A percentile compares a stretch with the other conserved stretches of the same genome.
phyloP scores from a whole-genome alignment of 192 early-diverging fungal genomes.

The Cetraspora pellucida region DNA sequence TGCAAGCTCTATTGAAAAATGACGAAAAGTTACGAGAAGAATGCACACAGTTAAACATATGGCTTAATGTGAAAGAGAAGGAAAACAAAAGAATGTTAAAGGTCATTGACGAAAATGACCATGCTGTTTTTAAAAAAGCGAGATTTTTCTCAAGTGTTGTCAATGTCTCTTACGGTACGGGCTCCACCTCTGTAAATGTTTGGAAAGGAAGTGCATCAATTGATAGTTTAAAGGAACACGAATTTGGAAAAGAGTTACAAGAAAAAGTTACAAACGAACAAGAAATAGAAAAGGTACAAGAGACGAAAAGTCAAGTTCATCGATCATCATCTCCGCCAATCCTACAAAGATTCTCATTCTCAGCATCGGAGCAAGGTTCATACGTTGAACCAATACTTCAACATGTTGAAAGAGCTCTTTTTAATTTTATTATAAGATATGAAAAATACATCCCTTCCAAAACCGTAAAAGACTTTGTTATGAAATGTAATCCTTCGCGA shows the following conservation, averaged over 20 bases:
- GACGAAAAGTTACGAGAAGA: conserved; percentile 25
- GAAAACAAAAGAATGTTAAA: conserved; percentile 28
- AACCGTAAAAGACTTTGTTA: conserved; percentile 6
- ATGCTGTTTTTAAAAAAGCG: conserved; percentile 22
- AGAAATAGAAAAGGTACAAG: not conserved
- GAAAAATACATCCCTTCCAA: conserved; percentile 22
- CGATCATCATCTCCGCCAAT: conserved; percentile 18
- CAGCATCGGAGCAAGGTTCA: conserved; percentile 27
- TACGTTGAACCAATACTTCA: conserved; percentile 26
- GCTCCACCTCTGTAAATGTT: not conserved
- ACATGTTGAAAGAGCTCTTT: conserved; percentile 20
- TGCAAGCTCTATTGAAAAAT: conserved; percentile 21
- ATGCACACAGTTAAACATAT: conserved; percentile 17
- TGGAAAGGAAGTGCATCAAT: not conserved
- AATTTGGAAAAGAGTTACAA: conserved; percentile 18
- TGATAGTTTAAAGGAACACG: not conserved
- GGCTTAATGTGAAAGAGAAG: conserved; percentile 13
- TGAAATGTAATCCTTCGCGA: conserved; percentile 10
- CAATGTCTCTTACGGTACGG: conserved; percentile 22
- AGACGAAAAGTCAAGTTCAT: conserved; percentile 14
- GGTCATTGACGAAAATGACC: conserved; percentile 2
- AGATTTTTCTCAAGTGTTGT: conserved; percentile 24
- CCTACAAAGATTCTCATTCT: conserved; percentile 24
- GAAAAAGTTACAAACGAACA: conserved; percentile 18
- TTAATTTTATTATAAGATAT: conserved; percentile 19